A percentile compares a stretch with the other conserved stretches of the same genome.
These are phyloP conservation scores for Boechera retrofracta DNA, from an alignment of 345 rosid species.

Conservation along the genomic window DNA sequence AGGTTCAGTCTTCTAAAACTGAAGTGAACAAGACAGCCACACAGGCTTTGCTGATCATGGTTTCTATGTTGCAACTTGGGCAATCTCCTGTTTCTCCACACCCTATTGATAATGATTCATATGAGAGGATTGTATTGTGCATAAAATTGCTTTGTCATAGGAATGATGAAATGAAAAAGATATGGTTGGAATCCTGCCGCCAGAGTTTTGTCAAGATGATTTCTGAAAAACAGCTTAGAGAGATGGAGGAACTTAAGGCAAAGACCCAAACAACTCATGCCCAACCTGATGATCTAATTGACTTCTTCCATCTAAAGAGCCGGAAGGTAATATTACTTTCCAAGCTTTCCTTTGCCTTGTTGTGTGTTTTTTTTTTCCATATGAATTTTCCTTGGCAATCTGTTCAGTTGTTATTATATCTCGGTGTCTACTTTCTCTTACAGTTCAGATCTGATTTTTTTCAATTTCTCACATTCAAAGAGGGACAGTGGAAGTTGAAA, in stretches of 20 bases:
- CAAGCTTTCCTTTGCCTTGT: background rate
- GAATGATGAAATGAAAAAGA: constrained; percentile 76
- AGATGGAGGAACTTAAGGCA: constrained; percentile 88
- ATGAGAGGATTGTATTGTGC: constrained; percentile 84
- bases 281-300: constrained; percentile 97
- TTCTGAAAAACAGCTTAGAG: constrained; percentile 85
- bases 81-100: constrained; percentile 87
- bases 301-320: constrained; percentile 98
- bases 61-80: constrained; percentile 92
- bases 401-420: constrained; percentile 6
- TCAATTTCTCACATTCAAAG: background rate
- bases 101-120: constrained; percentile 92
- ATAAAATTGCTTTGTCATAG: constrained; percentile 81
- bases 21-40: constrained; percentile 75
- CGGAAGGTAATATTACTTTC: constrained; percentile 64
- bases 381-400: background rate
- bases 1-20: constrained; percentile 78
- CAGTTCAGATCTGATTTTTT: background rate
- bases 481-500: background rate
- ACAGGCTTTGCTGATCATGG: constrained; percentile 83
- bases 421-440: constrained; percentile 17
- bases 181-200: constrained; percentile 92
- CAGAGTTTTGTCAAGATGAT: constrained; percentile 97
- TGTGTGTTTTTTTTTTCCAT: background rate
- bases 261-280: constrained; percentile 92